Conservation (phyloP, 2,329 filamentous ascomycete species). For the Hymenoscyphus occultus region DNA sequence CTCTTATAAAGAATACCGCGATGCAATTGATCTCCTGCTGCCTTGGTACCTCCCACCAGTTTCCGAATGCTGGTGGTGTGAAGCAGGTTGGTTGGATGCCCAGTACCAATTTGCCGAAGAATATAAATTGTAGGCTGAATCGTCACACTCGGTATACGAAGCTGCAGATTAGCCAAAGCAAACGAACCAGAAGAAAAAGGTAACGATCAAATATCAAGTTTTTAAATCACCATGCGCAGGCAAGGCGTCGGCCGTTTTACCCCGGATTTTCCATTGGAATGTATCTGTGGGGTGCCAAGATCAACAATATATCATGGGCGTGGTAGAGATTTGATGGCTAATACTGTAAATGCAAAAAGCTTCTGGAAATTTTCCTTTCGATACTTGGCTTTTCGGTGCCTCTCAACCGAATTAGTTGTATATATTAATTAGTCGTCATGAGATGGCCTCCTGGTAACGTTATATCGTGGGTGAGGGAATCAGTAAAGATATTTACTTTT, state of each 20-base stretch:
- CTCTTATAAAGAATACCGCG: background rate
- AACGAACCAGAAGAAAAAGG: background rate
- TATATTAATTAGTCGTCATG: slow-evolving; percentile 5
- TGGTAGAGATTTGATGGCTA: background rate
- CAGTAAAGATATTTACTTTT: background rate
- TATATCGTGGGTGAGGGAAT: background rate
- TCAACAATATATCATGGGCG: background rate
- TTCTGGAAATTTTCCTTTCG: background rate
- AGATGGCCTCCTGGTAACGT: background rate
- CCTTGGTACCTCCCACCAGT: background rate
- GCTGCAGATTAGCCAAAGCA: background rate
- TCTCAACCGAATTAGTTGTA: background rate
- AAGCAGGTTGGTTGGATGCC: background rate
- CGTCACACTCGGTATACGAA: background rate
- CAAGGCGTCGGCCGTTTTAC: background rate
- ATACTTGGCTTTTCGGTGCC: background rate
- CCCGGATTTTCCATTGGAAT: slow-evolving; percentile 8
- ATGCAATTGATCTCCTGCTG: background rate
- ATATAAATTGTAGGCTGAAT: background rate
- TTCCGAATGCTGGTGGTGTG: background rate
- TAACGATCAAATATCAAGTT: background rate
- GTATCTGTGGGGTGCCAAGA: background rate
- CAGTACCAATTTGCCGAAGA: background rate
- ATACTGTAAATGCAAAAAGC: background rate
- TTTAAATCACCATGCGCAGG: slow-evolving; percentile 4